Percentiles rank a stretch among this genome's conserved stretches.
Evolutionary conservation across 345 rosid genomes (phyloP).

Genomic region (Salix arbutifolia): DNA sequence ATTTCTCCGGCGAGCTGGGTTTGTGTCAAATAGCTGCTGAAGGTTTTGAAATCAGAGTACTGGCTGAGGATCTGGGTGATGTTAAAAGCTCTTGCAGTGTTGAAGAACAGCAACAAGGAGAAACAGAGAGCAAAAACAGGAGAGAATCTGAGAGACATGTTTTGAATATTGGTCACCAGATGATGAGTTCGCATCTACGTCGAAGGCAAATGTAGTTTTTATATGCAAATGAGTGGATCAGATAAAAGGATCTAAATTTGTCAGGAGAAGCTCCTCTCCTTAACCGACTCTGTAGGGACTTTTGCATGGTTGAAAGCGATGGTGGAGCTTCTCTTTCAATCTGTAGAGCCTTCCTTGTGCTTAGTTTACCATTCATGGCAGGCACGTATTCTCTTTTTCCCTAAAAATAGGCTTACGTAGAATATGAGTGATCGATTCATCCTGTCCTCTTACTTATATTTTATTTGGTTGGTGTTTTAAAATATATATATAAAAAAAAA

Average conservation of each 20-base stretch:
- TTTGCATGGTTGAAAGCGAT: background rate
- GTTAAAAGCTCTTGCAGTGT: conserved; percentile 20
- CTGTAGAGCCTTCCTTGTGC: background rate
- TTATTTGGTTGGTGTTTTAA: too few relatives aligned
- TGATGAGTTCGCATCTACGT: background rate
- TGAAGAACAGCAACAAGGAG: conserved; percentile 4
- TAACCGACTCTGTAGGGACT: background rate
- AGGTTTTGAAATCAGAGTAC: conserved; percentile 32
- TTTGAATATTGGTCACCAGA: background rate
- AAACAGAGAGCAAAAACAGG: background rate
- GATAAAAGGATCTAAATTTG: background rate
- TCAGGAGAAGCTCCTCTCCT: background rate
- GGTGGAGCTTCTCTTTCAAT: background rate
- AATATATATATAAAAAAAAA: too few relatives aligned
- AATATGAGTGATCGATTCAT: background rate
- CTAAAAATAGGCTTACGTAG: background rate
- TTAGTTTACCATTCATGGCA: background rate
- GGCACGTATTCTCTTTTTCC: background rate
- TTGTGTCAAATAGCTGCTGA: conserved; percentile 19
- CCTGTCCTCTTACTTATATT: too few relatives aligned
- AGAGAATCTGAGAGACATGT: background rate
- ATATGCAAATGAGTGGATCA: conserved; percentile 6
- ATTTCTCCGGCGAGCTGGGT: conserved; percentile 24
- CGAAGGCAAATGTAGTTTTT: background rate
- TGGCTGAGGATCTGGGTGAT: conserved; percentile 29